Conservation (phyloP, 768 basidiomycete species). For the Rhizopogon rudus region DNA sequence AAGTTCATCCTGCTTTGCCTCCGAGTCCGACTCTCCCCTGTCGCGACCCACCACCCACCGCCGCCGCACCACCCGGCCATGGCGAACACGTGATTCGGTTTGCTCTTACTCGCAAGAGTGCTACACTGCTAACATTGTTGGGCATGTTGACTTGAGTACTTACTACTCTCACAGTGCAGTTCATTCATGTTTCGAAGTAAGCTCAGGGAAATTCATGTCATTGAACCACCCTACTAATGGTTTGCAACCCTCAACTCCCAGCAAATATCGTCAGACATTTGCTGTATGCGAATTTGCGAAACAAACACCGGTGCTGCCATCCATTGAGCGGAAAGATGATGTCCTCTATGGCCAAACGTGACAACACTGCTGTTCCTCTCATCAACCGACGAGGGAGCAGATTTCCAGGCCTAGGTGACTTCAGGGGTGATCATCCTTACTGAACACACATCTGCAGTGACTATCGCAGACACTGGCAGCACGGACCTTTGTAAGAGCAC, state of each 20-base stretch:
- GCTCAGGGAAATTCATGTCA: neutral
- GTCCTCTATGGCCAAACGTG: neutral
- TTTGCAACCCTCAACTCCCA: neutral
- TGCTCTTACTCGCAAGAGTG: neutral
- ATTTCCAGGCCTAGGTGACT: neutral
- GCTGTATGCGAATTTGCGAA: constrained; percentile 43
- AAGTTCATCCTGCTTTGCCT: too few species aligned
- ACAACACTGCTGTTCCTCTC: constrained; percentile 14
- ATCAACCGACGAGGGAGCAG: constrained; percentile 17
- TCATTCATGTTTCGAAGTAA: neutral
- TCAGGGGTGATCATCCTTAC: neutral
- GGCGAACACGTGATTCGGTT: neutral
- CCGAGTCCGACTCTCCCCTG: too few species aligned
- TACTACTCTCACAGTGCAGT: neutral
- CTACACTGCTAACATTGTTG: neutral
- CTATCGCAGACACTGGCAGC: constrained; percentile 34
- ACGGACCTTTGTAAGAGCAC: neutral
- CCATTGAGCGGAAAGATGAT: constrained; percentile 1
- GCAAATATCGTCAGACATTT: neutral
- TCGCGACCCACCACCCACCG: too few species aligned
- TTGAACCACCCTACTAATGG: neutral
- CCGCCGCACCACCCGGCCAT: too few species aligned
- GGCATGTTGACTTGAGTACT: neutral
- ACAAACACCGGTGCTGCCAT: constrained; percentile 54
- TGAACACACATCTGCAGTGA: constrained; percentile 21